phyloP scores from a whole-genome alignment of 257 asterid species.

The Scutellaria barbata region DNA sequence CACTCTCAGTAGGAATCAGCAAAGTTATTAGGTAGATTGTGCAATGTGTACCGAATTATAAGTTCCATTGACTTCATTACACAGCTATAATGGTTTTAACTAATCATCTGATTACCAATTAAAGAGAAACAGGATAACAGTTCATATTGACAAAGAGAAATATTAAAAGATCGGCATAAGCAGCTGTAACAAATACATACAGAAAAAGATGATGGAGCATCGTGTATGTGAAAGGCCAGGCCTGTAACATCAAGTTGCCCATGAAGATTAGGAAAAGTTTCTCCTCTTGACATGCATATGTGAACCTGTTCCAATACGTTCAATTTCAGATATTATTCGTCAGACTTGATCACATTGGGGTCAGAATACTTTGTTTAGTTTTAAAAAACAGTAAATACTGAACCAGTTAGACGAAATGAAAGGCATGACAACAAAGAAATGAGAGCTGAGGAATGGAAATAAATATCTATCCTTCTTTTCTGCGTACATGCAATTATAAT shows the following conservation, averaged over 20 bases:
- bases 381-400: background rate
- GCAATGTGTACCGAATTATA: too few relatives aligned
- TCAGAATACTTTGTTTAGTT: background rate
- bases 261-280: slow-evolving; percentile 92
- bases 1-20: too few relatives aligned
- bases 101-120: slow-evolving; percentile 20
- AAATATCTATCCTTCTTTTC: too few relatives aligned
- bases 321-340: slow-evolving; percentile 23
- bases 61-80: background rate
- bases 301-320: slow-evolving; percentile 69
- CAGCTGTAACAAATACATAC: slow-evolving; percentile 54
- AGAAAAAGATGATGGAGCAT: slow-evolving; percentile 85
- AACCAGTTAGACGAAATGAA: slow-evolving; percentile 12
- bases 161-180: slow-evolving; percentile 15
- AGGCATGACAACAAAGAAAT: slow-evolving; percentile 1
- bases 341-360: slow-evolving; percentile 22
- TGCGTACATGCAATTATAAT: too few relatives aligned
- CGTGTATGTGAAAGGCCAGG: slow-evolving; percentile 82
- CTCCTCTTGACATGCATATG: slow-evolving; percentile 97
- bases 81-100: background rate
- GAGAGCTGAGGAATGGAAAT: background rate
- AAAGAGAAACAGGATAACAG: slow-evolving; percentile 18
- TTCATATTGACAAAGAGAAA: slow-evolving; percentile 9
- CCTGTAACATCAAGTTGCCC: slow-evolving; percentile 99
- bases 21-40: too few relatives aligned